Evolutionary conservation across 2,329 filamentous ascomycete genomes (phyloP).

Genomic region (Xylaria sp.): DNA sequence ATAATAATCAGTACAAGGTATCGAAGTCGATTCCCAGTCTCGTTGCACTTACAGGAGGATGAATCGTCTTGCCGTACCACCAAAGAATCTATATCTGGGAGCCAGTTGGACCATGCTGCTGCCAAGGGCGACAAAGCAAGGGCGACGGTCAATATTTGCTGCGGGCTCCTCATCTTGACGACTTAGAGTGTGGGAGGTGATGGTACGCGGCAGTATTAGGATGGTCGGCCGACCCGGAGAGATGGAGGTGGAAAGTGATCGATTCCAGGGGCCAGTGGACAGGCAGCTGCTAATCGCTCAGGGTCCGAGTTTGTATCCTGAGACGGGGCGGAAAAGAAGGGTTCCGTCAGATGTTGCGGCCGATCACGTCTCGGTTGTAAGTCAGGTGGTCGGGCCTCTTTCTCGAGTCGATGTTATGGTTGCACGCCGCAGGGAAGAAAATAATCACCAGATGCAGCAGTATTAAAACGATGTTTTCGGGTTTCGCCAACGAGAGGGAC

Average conservation of each 20-base stretch:
- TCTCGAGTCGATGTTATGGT: conserved; percentile 35
- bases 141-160: conserved; percentile 61
- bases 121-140: conserved; percentile 63
- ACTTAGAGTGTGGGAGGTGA: conserved; percentile 45
- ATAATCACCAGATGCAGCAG: conserved; percentile 39
- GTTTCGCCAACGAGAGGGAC: conserved; percentile 38
- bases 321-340: conserved; percentile 23
- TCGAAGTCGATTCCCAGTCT: not conserved
- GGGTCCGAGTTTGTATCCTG: not conserved
- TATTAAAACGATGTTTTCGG: conserved; percentile 38
- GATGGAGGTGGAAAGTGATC: conserved; percentile 32
- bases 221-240: conserved; percentile 29
- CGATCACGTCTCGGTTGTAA: conserved; percentile 16
- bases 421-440: conserved; percentile 39
- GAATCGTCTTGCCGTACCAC: conserved; percentile 61
- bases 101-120: conserved; percentile 67
- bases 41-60: conserved; percentile 43
- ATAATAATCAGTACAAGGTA: conserved; percentile 6
- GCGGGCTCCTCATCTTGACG: conserved; percentile 62
- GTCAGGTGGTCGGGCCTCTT: conserved; percentile 21
- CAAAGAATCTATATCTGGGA: conserved; percentile 64
- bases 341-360: conserved; percentile 22
- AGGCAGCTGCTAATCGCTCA: conserved; percentile 26
- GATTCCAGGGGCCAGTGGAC: conserved; percentile 30
- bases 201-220: conserved; percentile 15